These are phyloP conservation scores for Vanilla planifolia DNA, from an alignment of 106 monocot species.

Conservation along the genomic window DNA sequence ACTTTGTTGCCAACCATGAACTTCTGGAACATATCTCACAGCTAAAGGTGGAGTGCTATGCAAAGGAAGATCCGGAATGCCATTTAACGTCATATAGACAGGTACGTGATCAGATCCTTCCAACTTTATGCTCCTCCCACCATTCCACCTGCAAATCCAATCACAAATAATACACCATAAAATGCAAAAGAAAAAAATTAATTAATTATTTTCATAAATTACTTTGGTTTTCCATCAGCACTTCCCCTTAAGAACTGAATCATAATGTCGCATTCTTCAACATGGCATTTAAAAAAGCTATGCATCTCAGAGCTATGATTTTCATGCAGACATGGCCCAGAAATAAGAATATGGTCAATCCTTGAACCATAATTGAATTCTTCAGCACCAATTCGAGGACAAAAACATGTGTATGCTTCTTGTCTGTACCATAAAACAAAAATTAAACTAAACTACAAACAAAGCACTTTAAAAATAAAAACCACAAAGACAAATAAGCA, in stretches of 20 bases:
- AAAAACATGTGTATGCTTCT: constrained; percentile 83
- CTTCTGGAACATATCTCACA: constrained; percentile 84
- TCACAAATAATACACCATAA: neutral
- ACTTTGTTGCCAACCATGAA: constrained; percentile 83
- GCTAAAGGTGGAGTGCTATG: constrained; percentile 71
- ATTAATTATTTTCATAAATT: constrained; percentile 26
- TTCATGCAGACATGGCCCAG: constrained; percentile 78
- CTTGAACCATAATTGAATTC: constrained; percentile 93
- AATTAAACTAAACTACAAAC: neutral
- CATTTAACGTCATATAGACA: constrained; percentile 52
- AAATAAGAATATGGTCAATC: constrained; percentile 90
- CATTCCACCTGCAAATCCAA: constrained; percentile 72
- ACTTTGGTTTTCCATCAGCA: constrained; percentile 52
- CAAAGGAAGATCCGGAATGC: constrained; percentile 52
- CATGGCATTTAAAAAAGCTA: constrained; percentile 75
- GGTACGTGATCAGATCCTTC: constrained; percentile 98
- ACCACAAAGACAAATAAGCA: too few relatives aligned
- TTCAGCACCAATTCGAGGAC: constrained; percentile 69
- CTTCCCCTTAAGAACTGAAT: constrained; percentile 65
- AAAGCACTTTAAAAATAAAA: too few relatives aligned
- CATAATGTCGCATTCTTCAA: constrained; percentile 81
- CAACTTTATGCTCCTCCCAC: constrained; percentile 74
- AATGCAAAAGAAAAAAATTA: neutral
- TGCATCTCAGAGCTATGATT: constrained; percentile 38
- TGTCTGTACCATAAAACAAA: constrained; percentile 31